Percentiles rank a stretch among this genome's conserved stretches.
Evolutionary conservation across 1,284 basidiomycete genomes (phyloP).

Genomic region (Takashimella tepidaria): DNA sequence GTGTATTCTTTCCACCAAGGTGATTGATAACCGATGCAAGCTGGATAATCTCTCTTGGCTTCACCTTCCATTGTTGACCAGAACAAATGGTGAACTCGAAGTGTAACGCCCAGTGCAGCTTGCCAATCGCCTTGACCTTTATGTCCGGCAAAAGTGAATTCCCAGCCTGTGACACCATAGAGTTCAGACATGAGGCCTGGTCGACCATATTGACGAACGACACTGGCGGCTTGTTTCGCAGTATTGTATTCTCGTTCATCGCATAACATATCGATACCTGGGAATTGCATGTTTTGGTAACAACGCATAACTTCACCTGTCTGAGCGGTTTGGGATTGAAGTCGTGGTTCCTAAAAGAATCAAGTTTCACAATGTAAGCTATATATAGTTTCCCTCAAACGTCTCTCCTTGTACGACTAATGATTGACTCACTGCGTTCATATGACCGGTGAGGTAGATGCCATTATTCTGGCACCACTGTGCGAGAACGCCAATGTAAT

Average conservation of each 20-base stretch:
- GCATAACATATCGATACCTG: conserved; percentile 33
- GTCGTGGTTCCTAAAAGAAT: conserved; percentile 18
- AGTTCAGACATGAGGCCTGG: conserved; percentile 23
- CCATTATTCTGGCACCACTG: conserved; percentile 22
- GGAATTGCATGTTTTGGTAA: conserved; percentile 28
- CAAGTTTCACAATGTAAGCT: no score
- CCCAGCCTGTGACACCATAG: conserved; percentile 31
- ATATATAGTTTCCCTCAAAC: no score
- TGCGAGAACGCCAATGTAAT: conserved; percentile 20
- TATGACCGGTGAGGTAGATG: conserved; percentile 25
- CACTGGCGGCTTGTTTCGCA: conserved; percentile 27
- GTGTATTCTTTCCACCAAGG: conserved; percentile 31
- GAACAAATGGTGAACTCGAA: conserved; percentile 26
- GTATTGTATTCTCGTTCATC: conserved; percentile 29
- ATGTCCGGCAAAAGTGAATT: conserved; percentile 27
- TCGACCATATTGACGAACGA: conserved; percentile 24
- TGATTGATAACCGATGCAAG: conserved; percentile 28
- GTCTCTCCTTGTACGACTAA: not conserved
- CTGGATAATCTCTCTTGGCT: conserved; percentile 32
- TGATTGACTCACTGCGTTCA: conserved; percentile 18
- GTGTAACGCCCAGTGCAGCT: conserved; percentile 29
- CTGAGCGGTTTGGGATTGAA: conserved; percentile 22
- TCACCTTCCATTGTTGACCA: conserved; percentile 28
- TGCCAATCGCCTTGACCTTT: conserved; percentile 35
- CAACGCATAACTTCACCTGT: conserved; percentile 30